A percentile compares a stretch with the other conserved stretches of the same genome.
Conservation (phyloP, 2,329 filamentous ascomycete genomes). For the Fusarium pseudoanthophilum region DNA sequence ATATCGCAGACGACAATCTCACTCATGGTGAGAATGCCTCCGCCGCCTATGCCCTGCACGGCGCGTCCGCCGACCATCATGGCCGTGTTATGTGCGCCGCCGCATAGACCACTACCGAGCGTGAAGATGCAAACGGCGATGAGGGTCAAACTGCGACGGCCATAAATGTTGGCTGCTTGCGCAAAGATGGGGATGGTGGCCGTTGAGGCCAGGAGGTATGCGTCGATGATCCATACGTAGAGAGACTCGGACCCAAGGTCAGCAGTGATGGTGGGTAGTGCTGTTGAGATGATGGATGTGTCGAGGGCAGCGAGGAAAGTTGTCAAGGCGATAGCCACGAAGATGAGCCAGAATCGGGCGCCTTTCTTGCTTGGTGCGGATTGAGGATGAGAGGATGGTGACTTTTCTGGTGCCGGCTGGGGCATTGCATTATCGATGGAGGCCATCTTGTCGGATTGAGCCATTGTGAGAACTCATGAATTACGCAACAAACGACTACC, state of each 20-base stretch:
- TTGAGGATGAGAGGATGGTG: background rate
- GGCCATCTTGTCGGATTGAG: background rate
- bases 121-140: constrained; percentile 35
- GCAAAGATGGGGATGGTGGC: constrained; percentile 61
- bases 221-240: constrained; percentile 45
- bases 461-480: background rate
- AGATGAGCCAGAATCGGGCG: constrained; percentile 37
- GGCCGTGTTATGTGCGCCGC: constrained; percentile 32
- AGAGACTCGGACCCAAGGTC: constrained; percentile 30
- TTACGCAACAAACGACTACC: background rate
- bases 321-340: constrained; percentile 33
- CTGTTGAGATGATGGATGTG: constrained; percentile 47
- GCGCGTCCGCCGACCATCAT: constrained; percentile 57
- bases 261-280: constrained; percentile 42
- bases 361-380: background rate
- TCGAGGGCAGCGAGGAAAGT: constrained; percentile 43
- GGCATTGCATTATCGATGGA: background rate
- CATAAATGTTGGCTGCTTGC: constrained; percentile 61
- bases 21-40: constrained; percentile 49
- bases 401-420: background rate
- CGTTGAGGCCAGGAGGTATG: constrained; percentile 26
- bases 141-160: constrained; percentile 56
- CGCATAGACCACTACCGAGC: constrained; percentile 41
- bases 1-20: constrained; percentile 55
- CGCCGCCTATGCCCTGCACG: constrained; percentile 60